phyloP scores from a whole-genome alignment of 768 basidiomycete genomes.

The Boletus speciosus region DNA sequence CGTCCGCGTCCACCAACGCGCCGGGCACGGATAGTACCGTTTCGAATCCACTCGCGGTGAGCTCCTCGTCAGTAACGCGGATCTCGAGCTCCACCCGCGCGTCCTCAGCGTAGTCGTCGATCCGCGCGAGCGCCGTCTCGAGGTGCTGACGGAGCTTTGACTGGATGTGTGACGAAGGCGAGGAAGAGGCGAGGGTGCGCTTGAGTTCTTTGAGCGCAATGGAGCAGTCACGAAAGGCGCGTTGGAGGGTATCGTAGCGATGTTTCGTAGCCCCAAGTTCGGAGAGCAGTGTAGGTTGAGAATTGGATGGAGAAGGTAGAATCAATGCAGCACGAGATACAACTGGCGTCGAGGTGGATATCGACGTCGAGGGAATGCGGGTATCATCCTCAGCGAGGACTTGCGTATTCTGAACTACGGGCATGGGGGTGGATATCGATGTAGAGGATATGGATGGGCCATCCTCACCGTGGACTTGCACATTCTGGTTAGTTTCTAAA shows the following conservation, averaged over 20 bases:
- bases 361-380: not conserved
- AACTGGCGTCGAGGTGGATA: not conserved
- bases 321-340: not conserved
- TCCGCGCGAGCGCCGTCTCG: constrained; percentile 51
- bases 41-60: constrained; percentile 63
- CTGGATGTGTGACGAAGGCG: not conserved
- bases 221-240: constrained; percentile 67
- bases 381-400: not conserved
- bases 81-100: constrained; percentile 83
- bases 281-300: constrained; percentile 38
- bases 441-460: not conserved
- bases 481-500: not conserved
- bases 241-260: constrained; percentile 61
- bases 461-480: not conserved
- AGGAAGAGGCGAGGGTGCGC: constrained; percentile 15
- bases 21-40: constrained; percentile 61
- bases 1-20: constrained; percentile 28
- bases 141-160: constrained; percentile 32
- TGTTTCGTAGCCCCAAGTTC: constrained; percentile 43
- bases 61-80: constrained; percentile 64
- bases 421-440: not conserved
- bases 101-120: constrained; percentile 76
- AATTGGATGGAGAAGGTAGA: not conserved
- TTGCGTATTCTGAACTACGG: not conserved
- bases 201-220: constrained; percentile 59